Conservation (phyloP, 208 protist species). For the Trypanosoma rangeli region DNA sequence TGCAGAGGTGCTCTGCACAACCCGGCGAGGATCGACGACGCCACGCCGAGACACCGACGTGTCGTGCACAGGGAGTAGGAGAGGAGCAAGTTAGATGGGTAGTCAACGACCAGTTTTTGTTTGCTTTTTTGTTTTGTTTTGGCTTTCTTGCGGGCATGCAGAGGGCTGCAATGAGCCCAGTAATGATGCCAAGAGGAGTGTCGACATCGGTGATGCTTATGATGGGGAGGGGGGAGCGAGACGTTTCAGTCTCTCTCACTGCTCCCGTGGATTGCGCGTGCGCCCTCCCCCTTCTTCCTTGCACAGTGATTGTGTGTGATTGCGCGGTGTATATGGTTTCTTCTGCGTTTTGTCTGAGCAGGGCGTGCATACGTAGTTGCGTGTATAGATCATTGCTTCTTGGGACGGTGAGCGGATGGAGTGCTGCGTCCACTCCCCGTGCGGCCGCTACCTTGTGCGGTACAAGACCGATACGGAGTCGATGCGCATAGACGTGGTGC, state of each 20-base stretch:
- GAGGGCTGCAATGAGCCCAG: not conserved
- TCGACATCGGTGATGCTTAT: not conserved
- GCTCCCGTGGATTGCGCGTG: too few species aligned
- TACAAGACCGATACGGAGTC: conserved; percentile 38
- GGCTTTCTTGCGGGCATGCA: not conserved
- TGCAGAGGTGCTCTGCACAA: conserved; percentile 19
- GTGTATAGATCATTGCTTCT: conserved; percentile 3
- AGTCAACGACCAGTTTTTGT: conserved; percentile 6
- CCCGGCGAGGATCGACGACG: not conserved
- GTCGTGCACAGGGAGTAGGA: not conserved
- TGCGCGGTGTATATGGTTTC: not conserved
- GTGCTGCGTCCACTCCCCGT: conserved; percentile 74
- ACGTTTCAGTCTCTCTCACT: too few species aligned
- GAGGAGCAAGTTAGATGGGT: conserved; percentile 16
- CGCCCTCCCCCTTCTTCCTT: too few species aligned
- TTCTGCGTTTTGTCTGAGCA: conserved; percentile 12
- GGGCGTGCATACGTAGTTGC: not conserved
- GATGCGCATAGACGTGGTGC: conserved; percentile 31
- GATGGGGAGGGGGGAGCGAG: not conserved
- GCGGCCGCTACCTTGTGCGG: conserved; percentile 65
- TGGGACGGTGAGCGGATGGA: conserved; percentile 28
- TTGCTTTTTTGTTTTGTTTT: not conserved
- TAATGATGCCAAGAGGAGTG: not conserved
- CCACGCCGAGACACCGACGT: not conserved
- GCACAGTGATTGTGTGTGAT: too few species aligned